Conservation (phyloP, 495 filamentous ascomycete species). For the Tuber aestivum region DNA sequence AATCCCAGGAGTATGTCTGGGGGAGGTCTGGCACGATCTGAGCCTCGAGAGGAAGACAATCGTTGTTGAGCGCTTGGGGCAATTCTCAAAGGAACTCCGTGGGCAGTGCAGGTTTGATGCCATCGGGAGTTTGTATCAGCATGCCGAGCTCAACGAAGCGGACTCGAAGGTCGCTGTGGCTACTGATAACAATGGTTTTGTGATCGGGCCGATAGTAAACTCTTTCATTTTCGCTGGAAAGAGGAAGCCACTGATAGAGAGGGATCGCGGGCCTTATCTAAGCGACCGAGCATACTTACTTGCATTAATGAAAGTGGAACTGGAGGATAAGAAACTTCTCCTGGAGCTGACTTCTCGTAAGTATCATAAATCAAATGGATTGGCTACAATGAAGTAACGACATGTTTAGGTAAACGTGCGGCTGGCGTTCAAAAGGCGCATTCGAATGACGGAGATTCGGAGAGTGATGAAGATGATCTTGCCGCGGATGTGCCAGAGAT, state of each 20-base stretch:
- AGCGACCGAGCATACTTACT: conserved; percentile 40
- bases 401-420: too few species aligned
- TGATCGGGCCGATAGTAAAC: too few species aligned
- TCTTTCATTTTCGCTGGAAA: too few species aligned
- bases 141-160: conserved; percentile 2
- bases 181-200: conserved; percentile 19
- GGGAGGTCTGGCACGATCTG: conserved; percentile 46
- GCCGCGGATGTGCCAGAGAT: too few species aligned
- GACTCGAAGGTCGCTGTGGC: neutral
- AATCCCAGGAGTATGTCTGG: conserved; percentile 46
- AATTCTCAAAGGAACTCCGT: conserved; percentile 41
- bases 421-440: conserved; percentile 9
- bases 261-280: too few species aligned
- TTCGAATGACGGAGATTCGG: too few species aligned
- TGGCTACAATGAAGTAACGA: too few species aligned
- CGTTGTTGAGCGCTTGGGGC: conserved; percentile 46
- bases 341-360: neutral
- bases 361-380: too few species aligned
- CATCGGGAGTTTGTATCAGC: conserved; percentile 45
- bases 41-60: conserved; percentile 43
- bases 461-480: too few species aligned
- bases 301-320: conserved; percentile 25
- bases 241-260: too few species aligned
- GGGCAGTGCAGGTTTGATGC: conserved; percentile 37
- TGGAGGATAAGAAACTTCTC: too few species aligned